Evolutionary conservation across 2,329 filamentous ascomycete genomes (phyloP).

Genomic region (Botrytis cinerea): DNA sequence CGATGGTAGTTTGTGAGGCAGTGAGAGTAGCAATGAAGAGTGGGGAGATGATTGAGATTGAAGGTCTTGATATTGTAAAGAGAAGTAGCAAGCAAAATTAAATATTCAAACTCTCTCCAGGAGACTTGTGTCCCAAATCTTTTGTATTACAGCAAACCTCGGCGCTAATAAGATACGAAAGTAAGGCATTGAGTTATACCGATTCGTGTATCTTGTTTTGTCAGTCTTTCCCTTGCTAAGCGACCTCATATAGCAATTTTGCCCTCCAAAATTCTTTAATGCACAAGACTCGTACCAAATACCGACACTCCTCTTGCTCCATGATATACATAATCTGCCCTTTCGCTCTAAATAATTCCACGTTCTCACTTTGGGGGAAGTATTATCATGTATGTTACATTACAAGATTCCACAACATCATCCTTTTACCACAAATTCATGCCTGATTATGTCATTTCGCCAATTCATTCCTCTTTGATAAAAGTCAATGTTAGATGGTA

Average conservation of each 20-base stretch:
- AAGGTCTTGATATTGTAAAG: constrained; percentile 25
- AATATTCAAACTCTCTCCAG: not conserved
- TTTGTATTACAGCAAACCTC: not conserved
- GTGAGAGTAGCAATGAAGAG: constrained; percentile 49
- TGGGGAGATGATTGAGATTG: constrained; percentile 34
- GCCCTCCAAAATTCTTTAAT: not conserved
- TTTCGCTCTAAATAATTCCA: not conserved
- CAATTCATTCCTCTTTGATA: not conserved
- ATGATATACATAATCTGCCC: not conserved
- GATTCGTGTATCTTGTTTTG: not conserved
- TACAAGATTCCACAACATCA: not conserved
- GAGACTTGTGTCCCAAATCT: not conserved
- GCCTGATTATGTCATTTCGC: not conserved
- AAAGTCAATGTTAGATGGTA: not conserved
- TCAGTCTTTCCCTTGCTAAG: not conserved
- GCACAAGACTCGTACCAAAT: not conserved
- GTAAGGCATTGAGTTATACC: not conserved
- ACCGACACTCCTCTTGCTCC: not conserved
- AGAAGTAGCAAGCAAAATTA: not conserved
- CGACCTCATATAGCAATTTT: not conserved
- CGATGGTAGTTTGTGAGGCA: constrained; percentile 51
- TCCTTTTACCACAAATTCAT: not conserved
- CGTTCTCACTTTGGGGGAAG: not conserved
- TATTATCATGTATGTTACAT: not conserved
- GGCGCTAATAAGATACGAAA: not conserved